A percentile compares a stretch with the other conserved stretches of the same genome.
These are phyloP conservation scores for Rhodomyrtus psidioides DNA, from an alignment of 441 rosid genomes.

Conservation along the genomic window DNA sequence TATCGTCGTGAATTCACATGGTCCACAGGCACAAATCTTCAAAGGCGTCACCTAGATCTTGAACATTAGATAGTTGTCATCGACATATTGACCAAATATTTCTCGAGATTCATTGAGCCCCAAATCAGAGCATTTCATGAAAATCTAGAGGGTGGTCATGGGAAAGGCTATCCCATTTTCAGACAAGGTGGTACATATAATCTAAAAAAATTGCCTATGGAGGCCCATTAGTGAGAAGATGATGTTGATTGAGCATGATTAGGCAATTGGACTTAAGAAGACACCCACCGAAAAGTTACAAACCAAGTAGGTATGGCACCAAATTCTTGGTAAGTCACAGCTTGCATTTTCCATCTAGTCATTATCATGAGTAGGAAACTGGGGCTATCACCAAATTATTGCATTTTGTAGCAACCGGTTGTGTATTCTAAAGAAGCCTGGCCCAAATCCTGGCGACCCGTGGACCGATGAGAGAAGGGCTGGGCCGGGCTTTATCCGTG, in stretches of 20 bases:
- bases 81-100: background rate
- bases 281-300: background rate
- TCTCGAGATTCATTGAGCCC: background rate
- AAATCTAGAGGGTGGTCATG: background rate
- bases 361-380: background rate
- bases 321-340: background rate
- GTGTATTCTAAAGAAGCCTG: background rate
- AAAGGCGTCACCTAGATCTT: background rate
- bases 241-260: background rate
- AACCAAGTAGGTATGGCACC: background rate
- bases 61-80: background rate
- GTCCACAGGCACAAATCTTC: background rate
- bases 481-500: background rate
- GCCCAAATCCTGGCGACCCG: background rate
- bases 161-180: background rate
- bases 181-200: background rate
- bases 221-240: background rate
- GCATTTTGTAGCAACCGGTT: background rate
- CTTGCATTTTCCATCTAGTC: background rate
- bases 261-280: background rate
- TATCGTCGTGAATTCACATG: background rate
- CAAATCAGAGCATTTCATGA: background rate
- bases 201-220: background rate
- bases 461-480: background rate
- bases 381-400: background rate